Percentiles rank a stretch among this genome's conserved stretches.
Conservation (phyloP, 177 flowering plant genomes). For the Vitis hybrid region DNA sequence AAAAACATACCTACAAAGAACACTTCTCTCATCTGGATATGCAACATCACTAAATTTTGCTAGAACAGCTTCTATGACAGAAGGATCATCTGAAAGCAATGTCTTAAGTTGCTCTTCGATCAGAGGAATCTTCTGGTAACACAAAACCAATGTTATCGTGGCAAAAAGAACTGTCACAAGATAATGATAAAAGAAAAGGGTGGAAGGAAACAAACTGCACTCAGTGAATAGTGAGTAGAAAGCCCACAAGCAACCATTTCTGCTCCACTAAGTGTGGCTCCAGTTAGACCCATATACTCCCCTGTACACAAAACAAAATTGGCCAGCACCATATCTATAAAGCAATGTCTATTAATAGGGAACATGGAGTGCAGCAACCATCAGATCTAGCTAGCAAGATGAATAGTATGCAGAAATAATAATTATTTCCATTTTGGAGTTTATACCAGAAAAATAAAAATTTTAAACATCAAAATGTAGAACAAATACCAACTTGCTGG, state of each 20-base stretch:
- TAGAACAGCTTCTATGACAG: not conserved
- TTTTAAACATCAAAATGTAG: no score
- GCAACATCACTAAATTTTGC: not conserved
- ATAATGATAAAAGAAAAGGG: not conserved
- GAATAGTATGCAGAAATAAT: no score
- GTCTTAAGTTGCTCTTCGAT: not conserved
- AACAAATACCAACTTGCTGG: no score
- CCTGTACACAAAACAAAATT: not conserved
- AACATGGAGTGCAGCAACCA: not conserved
- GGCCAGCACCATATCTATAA: not conserved
- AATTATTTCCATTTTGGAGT: no score
- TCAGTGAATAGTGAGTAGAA: not conserved
- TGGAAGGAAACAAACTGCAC: not conserved
- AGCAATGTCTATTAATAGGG: not conserved
- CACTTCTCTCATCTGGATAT: not conserved
- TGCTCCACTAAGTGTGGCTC: not conserved
- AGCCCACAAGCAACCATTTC: slow-evolving; percentile 2
- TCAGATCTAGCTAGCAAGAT: no score
- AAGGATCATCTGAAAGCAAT: not conserved
- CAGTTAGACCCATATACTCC: slow-evolving; percentile 1
- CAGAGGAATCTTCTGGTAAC: not conserved
- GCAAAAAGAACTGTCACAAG: not conserved
- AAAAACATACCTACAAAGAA: not conserved
- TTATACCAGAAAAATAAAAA: no score
- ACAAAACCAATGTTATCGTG: not conserved